Evolutionary conservation across 2,329 filamentous ascomycete species (phyloP).

Genomic region (Fusarium proliferatum): DNA sequence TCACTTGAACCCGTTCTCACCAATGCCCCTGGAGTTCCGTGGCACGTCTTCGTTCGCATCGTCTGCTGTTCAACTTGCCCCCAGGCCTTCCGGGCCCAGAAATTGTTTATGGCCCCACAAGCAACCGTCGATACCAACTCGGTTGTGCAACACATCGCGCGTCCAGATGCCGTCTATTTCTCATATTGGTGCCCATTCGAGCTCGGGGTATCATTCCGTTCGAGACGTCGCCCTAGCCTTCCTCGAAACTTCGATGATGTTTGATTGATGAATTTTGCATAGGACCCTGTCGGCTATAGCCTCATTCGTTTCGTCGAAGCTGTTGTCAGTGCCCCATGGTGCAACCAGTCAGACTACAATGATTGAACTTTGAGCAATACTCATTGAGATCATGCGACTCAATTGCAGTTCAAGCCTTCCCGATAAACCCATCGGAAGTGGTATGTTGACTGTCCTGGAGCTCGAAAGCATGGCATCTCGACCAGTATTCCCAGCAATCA

Average conservation of each 20-base stretch:
- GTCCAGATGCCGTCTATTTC: background rate
- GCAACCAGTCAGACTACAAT: background rate
- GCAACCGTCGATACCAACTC: background rate
- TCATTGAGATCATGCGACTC: background rate
- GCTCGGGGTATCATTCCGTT: background rate
- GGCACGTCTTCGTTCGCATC: background rate
- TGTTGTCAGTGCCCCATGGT: background rate
- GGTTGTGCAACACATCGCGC: background rate
- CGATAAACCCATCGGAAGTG: background rate
- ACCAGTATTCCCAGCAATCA: constrained; percentile 19
- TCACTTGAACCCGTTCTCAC: constrained; percentile 5
- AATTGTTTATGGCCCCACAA: background rate
- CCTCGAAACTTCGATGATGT: background rate
- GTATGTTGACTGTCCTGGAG: background rate
- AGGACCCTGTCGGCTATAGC: background rate
- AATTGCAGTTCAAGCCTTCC: background rate
- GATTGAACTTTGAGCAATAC: background rate
- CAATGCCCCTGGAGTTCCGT: background rate
- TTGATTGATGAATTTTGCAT: background rate
- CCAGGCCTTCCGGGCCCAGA: background rate
- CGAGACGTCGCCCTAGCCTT: background rate
- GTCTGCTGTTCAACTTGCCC: background rate
- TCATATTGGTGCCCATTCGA: constrained; percentile 3
- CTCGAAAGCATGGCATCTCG: constrained; percentile 7
- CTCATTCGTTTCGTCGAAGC: constrained; percentile 1